phyloP scores from a whole-genome alignment of 2,329 filamentous ascomycete species.

The Clarireedia sp. region DNA sequence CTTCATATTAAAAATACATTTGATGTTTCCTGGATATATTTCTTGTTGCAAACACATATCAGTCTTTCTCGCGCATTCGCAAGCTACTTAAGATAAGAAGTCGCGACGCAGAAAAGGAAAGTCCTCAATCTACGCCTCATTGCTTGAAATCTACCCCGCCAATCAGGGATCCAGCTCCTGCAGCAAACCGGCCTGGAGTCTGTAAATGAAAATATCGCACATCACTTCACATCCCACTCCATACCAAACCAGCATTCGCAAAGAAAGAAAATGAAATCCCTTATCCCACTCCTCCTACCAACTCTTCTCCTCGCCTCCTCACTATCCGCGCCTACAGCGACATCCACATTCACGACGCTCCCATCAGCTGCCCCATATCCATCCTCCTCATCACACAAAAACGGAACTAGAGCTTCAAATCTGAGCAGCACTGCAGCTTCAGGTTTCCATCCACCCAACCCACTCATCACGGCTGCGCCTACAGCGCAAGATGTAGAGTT shows the following conservation, averaged over 20 bases:
- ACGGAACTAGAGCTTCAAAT: neutral
- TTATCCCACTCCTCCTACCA: neutral
- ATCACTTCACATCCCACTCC: too few relatives aligned
- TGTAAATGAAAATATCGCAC: neutral
- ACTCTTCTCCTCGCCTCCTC: neutral
- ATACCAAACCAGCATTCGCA: neutral
- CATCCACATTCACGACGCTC: neutral
- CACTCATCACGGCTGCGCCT: slow-evolving; percentile 14
- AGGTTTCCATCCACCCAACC: neutral
- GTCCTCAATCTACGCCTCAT: neutral
- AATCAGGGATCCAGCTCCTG: neutral
- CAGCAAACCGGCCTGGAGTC: neutral
- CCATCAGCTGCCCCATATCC: neutral
- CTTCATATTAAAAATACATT: neutral
- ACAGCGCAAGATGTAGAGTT: slow-evolving; percentile 9
- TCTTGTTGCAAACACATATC: neutral
- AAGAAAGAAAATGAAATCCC: neutral
- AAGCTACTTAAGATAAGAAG: neutral
- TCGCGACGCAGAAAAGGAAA: neutral
- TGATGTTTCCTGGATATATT: neutral
- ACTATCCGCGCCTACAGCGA: neutral
- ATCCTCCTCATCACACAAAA: neutral
- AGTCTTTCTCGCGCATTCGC: neutral
- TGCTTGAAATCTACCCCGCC: neutral
- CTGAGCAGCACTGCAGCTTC: neutral